Base-by-base conservation (phyloP, 179 eudicot genomes). In the Heliamphora pulchella region DNA sequence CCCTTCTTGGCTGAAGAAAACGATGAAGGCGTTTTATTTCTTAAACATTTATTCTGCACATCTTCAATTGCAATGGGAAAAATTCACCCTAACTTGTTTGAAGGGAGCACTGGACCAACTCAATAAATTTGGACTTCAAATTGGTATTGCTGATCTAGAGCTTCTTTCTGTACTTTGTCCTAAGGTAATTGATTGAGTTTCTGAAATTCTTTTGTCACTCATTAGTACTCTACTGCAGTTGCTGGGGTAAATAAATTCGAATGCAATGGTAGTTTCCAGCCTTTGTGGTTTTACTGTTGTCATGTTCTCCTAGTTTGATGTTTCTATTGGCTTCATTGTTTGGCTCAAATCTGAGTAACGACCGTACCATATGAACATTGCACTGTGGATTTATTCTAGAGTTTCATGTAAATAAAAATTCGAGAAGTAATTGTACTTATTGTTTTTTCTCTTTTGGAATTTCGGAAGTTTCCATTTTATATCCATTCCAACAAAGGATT, bases 161-260 rank as follows among this genome's bases (percentile, higher is more conserved):
- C 86, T 82, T 67, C 91, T 94, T 67, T 85, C 96, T 63, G 76
- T 87, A 76, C 86, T 93, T 81, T 93, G 89, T 85, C 98, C 98
- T n/a, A 83, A 90, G 98, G 97, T 92, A 75, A 58, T 76, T 66
- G 71, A 31, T 79, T 66, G 62, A 51, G 65, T 22, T 64, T 44
- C 15, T 14, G 1, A 44, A 77, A 47, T 5, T 31, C 31, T 31
- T 31, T 31, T 31, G 31, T 51, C 11, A 14, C 4, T 69, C 39
- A 39, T 18, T 6, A 54, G 13, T n/a, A 4, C 17, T 3, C 11
- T 72, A 17, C 48, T 74, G 55, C 10, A 15, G 77, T 74, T 72
- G 20, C 58, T 22, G 1, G 15, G 44, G 76, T 17, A 2, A 51
- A 72, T 50, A 72, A 72, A 22, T 17, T 71, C 39, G 2, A 72